Base-by-base conservation (phyloP, 2,329 filamentous ascomycete genomes). In the Aspergillus melleus region DNA sequence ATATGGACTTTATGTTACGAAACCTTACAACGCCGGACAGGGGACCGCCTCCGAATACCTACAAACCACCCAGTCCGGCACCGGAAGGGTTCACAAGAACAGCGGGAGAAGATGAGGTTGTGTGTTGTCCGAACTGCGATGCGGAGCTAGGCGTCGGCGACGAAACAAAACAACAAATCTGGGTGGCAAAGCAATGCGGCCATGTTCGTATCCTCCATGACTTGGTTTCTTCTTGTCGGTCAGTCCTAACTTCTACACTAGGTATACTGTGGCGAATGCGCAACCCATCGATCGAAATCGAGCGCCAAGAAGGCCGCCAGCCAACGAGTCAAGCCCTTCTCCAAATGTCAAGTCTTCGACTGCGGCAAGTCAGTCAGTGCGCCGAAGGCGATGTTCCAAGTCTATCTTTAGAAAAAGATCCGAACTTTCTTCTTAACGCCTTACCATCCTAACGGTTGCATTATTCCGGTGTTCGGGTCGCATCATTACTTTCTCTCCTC, bases 161-260 rank as follows among this genome's bases (percentile, higher is more conserved):
- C 57, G 81, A 83, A 29, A 72, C 80, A 36, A 92, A 96, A 76
- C 88, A 91, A 71, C 90, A 96, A 69, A 94, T 98, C 63, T 98
- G 93, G 92, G 89, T 95, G 0, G 83, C 95, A 39, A 96, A 93
- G 76, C 84, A 84, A 54, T 99, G 95, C 74, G 95, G 95, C 64
- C 95, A 99, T 79, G 95, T 98, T 84, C 75, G 85, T 81, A 49
- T 46, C 26, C 26, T 12, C 24, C 9, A 46, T 16, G 24, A 32
- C 11, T 4, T 19, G 22, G 24, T 16, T 6, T 8, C 49, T 49
- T 4, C 30, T 14, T 22, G 32, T 44, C 49, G 16, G 44, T 59
- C 66, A 36, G 68, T 44, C 8, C 55, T 62, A 50, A 59, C 54
- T 8, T 19, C 49, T 29, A 16, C 11, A 49, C 29, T 52, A 82